A percentile compares a stretch with the other conserved stretches of the same genome.
Conservation (phyloP, 108 stramenopile genomes). For the Cylindrotheca fusiformis region DNA sequence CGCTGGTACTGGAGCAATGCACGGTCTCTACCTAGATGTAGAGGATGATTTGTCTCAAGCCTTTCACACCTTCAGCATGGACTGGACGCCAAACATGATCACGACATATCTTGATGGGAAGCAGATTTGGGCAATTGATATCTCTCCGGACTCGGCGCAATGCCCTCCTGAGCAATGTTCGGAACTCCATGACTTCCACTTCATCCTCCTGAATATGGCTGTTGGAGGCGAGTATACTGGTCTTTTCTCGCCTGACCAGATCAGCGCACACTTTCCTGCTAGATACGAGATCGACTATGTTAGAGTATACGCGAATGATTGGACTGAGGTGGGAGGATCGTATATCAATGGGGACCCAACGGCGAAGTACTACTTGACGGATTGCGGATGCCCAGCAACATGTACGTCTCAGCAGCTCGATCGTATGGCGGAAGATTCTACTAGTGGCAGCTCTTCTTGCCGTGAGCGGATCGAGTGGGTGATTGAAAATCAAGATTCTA, state of each 20-base stretch:
- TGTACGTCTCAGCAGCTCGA: background rate
- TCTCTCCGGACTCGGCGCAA: background rate
- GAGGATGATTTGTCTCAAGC: slow-evolving; percentile 8
- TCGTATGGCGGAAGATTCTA: background rate
- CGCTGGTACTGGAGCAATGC: background rate
- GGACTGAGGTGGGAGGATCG: slow-evolving; percentile 5
- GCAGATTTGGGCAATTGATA: slow-evolving; percentile 14
- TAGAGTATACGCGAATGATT: slow-evolving; percentile 25
- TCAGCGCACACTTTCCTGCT: slow-evolving; percentile 18
- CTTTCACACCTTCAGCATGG: slow-evolving; percentile 9
- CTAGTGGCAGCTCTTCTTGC: slow-evolving; percentile 1
- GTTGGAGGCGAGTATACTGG: slow-evolving; percentile 22
- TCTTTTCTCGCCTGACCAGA: background rate
- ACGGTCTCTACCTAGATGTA: background rate
- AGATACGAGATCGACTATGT: slow-evolving; percentile 38
- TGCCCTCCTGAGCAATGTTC: slow-evolving; percentile 7
- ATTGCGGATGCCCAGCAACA: background rate
- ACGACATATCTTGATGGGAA: slow-evolving; percentile 14
- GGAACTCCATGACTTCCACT: slow-evolving; percentile 12
- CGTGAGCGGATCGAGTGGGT: slow-evolving; percentile 10
- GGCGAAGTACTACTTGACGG: background rate
- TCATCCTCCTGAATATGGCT: slow-evolving; percentile 15
- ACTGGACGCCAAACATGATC: slow-evolving; percentile 15
- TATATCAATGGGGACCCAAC: background rate
- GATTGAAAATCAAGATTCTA: background rate